Conservation (phyloP, 139 green algal genomes). For the Micromonas commoda region DNA sequence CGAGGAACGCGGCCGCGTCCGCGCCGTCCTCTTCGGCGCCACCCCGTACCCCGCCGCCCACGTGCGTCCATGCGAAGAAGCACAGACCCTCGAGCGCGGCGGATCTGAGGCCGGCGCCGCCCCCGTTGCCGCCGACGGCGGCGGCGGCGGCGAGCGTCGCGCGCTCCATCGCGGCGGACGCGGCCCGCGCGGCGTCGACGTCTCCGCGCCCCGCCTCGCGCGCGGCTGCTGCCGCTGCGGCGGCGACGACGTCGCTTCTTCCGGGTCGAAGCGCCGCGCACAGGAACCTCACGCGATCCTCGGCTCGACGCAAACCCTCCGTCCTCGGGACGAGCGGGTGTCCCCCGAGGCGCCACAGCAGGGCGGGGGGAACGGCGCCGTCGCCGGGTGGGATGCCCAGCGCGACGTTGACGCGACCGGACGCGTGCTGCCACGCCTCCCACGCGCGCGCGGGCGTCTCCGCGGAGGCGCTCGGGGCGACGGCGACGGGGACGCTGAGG, state of each 20-base stretch:
- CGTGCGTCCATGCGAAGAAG: constrained; percentile 16
- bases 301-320: neutral
- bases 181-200: no score
- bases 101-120: constrained; percentile 17
- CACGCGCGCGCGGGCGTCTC: neutral
- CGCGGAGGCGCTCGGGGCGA: neutral
- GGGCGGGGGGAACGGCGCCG: constrained; percentile 44
- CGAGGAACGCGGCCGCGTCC: neutral
- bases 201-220: no score
- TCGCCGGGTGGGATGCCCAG: constrained; percentile 37
- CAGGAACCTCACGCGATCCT: neutral
- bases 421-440: neutral
- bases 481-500: neutral
- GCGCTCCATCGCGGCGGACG: no score
- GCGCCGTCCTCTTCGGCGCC: neutral
- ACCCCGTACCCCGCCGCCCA: neutral
- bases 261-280: neutral
- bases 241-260: neutral
- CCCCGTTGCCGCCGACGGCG: neutral
- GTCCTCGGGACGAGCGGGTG: constrained; percentile 55
- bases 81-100: constrained; percentile 16
- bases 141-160: neutral
- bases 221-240: no score
- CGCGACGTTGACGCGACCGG: neutral
- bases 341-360: constrained; percentile 71